Conservation (phyloP, 192 early-diverging fungal species). For the Coemansia sp. region DNA sequence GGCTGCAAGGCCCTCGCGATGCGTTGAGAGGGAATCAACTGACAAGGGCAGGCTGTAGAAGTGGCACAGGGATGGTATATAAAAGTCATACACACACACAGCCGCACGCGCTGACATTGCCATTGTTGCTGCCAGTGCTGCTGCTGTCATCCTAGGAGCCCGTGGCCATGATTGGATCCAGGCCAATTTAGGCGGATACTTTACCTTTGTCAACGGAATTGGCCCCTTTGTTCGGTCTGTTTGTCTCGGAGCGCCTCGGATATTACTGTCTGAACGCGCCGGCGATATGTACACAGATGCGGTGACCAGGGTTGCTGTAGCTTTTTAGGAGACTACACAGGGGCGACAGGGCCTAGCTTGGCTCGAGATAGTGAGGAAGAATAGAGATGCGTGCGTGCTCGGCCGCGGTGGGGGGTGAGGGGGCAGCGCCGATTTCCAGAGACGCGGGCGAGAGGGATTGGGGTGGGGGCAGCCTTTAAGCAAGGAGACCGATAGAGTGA, state of each 20-base stretch:
- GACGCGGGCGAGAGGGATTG: neutral
- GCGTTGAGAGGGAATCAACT: slow-evolving; percentile 1
- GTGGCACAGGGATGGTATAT: slow-evolving; percentile 10
- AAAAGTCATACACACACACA: neutral
- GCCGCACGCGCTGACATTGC: neutral
- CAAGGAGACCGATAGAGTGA: slow-evolving; percentile 2
- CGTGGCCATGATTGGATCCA: slow-evolving; percentile 3
- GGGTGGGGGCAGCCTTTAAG: slow-evolving; percentile 3
- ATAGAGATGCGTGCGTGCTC: neutral
- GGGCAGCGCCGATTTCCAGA: neutral
- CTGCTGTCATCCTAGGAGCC: neutral
- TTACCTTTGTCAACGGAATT: slow-evolving; percentile 9
- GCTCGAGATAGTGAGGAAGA: neutral
- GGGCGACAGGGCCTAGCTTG: neutral
- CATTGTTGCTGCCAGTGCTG: neutral
- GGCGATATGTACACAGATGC: slow-evolving; percentile 9
- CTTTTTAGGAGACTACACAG: slow-evolving; percentile 1
- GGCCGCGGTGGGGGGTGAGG: neutral
- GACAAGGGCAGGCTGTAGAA: neutral
- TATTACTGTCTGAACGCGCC: slow-evolving; percentile 8
- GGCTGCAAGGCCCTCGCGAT: neutral
- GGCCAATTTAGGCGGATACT: slow-evolving; percentile 7
- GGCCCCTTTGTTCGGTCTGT: slow-evolving; percentile 10
- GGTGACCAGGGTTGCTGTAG: neutral
- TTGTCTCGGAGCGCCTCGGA: slow-evolving; percentile 8